phyloP scores from a whole-genome alignment of 164 flowering plant species.

The Aristolochia californica region DNA sequence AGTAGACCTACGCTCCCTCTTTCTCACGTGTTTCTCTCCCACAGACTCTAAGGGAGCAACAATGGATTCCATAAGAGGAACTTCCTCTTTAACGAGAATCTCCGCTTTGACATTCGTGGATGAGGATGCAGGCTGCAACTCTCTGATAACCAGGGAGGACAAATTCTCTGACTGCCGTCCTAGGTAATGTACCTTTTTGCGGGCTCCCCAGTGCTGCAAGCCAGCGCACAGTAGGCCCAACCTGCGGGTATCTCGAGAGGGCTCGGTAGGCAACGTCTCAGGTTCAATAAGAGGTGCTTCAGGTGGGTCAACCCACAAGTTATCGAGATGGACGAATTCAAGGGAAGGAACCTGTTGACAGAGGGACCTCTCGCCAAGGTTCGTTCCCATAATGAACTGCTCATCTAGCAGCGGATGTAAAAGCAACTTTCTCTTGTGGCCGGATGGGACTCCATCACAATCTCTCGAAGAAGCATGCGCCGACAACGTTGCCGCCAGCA shows the following conservation, averaged over 20 bases:
- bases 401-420: constrained; percentile 49
- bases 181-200: constrained; percentile 36
- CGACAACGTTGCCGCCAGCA: too few species aligned
- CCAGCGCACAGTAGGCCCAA: constrained; percentile 20
- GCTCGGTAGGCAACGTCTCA: neutral
- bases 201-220: constrained; percentile 47
- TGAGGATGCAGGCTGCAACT: neutral
- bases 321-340: constrained; percentile 22
- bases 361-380: constrained; percentile 35
- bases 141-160: neutral
- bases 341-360: constrained; percentile 26
- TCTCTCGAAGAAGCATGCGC: too few species aligned
- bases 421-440: neutral
- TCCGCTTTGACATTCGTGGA: neutral
- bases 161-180: constrained; percentile 15
- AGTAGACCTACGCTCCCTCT: constrained; percentile 22
- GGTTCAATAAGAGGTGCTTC: neutral
- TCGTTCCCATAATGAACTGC: constrained; percentile 38
- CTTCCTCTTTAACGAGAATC: constrained; percentile 6
- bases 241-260: neutral
- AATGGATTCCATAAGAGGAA: neutral
- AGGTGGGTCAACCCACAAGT: constrained; percentile 42
- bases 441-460: too few species aligned
- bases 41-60: neutral
- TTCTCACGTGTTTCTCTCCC: constrained; percentile 5